Conservation (phyloP, 202 grass and related monocot species). For the Zoysia matrella region DNA sequence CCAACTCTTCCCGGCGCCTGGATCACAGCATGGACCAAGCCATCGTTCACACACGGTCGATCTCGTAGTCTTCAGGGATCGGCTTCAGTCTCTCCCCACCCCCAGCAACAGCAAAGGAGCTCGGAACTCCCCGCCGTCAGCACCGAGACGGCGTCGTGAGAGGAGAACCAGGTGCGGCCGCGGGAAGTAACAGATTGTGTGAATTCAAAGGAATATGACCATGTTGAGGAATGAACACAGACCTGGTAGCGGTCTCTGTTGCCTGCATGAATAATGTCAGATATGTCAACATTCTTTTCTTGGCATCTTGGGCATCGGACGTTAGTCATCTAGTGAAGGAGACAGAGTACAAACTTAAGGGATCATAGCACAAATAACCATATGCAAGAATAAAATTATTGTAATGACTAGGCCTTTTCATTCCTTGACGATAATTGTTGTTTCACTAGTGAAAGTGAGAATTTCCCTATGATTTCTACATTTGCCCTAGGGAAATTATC, state of each 20-base stretch:
- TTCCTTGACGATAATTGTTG: background rate
- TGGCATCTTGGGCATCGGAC: slow-evolving; percentile 70
- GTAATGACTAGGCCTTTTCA: slow-evolving; percentile 3
- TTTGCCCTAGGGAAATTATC: too few relatives aligned
- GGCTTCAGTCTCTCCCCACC: background rate
- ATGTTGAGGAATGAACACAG: slow-evolving; percentile 21
- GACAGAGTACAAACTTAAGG: background rate
- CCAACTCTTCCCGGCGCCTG: too few relatives aligned
- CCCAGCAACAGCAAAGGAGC: slow-evolving; percentile 18
- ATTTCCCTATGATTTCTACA: too few relatives aligned
- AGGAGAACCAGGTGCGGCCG: slow-evolving; percentile 29
- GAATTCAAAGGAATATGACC: background rate
- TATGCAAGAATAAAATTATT: background rate
- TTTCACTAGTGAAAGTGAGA: background rate
- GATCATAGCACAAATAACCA: background rate
- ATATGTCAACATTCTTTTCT: slow-evolving; percentile 82
- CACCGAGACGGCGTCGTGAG: slow-evolving; percentile 67
- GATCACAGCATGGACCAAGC: too few relatives aligned
- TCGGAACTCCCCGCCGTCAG: slow-evolving; percentile 58
- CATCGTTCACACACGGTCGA: too few relatives aligned
- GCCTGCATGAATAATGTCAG: slow-evolving; percentile 75
- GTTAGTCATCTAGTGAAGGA: slow-evolving; percentile 80
- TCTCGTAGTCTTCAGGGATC: too few relatives aligned
- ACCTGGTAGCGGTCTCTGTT: slow-evolving; percentile 93
- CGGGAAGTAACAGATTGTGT: background rate